Base-by-base conservation (phyloP, 108 stramenopile species). In the Parmales sp. region DNA sequence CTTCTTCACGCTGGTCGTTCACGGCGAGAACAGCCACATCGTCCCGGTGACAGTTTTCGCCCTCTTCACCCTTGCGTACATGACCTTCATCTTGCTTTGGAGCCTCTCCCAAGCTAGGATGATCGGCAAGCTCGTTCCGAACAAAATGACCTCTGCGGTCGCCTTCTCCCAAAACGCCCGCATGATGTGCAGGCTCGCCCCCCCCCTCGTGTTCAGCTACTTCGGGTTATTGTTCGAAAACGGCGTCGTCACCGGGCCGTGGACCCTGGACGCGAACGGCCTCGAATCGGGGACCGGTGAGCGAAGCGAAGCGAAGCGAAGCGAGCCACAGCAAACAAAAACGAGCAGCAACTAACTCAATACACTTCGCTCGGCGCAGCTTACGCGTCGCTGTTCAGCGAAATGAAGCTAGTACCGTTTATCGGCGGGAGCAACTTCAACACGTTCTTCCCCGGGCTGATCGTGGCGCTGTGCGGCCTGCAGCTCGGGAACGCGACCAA, bases 141-240 rank as follows among this genome's bases (percentile, higher is more conserved):
- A 20, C 25, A 43, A 16, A 43, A 16, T 34, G 54, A 60, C 54
- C 5, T 34, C 54, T 4, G 31, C 54, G 26, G 29, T 34, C 31
- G 36, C 31, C 20, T 29, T 60, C 7, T 34, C 31, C 54, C 36
- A 34, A 5, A 60, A 60, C 54, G 54, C 54, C 13, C 26, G 54
- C 1, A 60, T 60, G 54, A 34, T 28, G 31, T 60, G 54, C 54
- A 11, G 54, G n/a, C 54, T 60, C 2, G 54, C 54, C 0, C 54
- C 54, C 28, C 29, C 54, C 26, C 4, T 60, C 16, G 54, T 60
- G 3, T 60, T 34, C 20, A 60, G 54, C 31, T 60, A 60, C 54
- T 60, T 60, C 54, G 54, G 54, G 6, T 20, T 60, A 3, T 34
- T 60, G 7, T 60, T 34, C 54, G 54, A 60, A 34, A 60, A 60